These are phyloP conservation scores for Psilocybe tampanensis DNA, from an alignment of 768 basidiomycete genomes.

Conservation along the genomic window DNA sequence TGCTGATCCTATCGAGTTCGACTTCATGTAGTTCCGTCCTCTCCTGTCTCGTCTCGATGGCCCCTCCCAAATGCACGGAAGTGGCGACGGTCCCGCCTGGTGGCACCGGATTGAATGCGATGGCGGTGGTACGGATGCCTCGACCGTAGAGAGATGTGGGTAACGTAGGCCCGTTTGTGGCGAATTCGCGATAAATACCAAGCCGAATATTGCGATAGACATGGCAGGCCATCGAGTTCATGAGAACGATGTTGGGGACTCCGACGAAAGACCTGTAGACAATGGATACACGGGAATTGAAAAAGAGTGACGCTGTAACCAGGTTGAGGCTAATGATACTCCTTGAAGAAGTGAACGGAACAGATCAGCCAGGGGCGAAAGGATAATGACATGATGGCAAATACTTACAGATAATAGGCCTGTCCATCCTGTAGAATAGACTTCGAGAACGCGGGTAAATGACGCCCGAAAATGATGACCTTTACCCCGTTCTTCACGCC, in stretches of 20 bases:
- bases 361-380: neutral
- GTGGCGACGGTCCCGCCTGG: neutral
- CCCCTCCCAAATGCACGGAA: neutral
- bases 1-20: neutral
- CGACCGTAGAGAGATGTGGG: neutral
- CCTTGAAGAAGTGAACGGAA: neutral
- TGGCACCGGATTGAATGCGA: neutral
- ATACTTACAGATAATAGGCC: constrained; percentile 1
- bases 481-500: neutral
- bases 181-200: constrained; percentile 3
- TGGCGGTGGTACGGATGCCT: neutral
- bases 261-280: neutral
- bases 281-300: neutral
- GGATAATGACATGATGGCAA: neutral
- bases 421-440: constrained; percentile 1
- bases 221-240: constrained; percentile 16
- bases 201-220: constrained; percentile 13
- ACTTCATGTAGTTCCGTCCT: neutral
- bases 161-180: neutral
- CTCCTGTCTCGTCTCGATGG: neutral
- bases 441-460: neutral
- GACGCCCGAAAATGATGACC: neutral
- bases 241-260: constrained; percentile 7
- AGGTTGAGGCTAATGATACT: neutral
- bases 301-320: neutral